Percentiles rank a stretch among this genome's conserved stretches.
Conservation (phyloP, 805 yeast genomes). For the Lachancea sp. region DNA sequence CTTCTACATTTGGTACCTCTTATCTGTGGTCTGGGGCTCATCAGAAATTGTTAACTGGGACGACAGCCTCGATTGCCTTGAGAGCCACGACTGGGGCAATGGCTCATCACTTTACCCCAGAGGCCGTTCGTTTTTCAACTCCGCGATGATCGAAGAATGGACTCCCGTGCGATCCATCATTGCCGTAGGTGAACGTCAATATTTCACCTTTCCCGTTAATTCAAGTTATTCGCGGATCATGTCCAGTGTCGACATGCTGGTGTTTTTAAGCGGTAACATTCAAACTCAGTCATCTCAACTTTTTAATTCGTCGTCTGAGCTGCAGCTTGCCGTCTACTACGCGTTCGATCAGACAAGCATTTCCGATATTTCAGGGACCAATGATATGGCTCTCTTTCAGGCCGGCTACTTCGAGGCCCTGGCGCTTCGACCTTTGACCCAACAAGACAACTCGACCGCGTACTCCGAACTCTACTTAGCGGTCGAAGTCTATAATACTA, state of each 20-base stretch:
- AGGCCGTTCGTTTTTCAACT: slow-evolving; percentile 11
- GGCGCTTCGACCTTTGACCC: slow-evolving; percentile 23
- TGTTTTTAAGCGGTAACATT: slow-evolving; percentile 34
- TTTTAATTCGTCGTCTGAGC: slow-evolving; percentile 8
- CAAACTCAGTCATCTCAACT: slow-evolving; percentile 25
- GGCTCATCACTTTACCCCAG: not conserved
- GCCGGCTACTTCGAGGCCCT: slow-evolving; percentile 29
- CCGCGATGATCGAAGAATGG: slow-evolving; percentile 32
- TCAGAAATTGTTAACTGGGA: not conserved
- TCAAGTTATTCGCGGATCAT: slow-evolving; percentile 13
- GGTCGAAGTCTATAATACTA: slow-evolving; percentile 21
- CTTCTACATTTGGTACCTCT: too few species aligned
- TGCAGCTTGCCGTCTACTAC: slow-evolving; percentile 20
- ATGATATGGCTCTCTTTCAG: slow-evolving; percentile 13
- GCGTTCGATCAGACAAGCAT: slow-evolving; percentile 25
- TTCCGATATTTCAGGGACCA: slow-evolving; percentile 13
- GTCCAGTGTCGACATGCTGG: slow-evolving; percentile 21
- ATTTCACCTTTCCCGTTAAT: slow-evolving; percentile 22
- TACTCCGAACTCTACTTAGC: slow-evolving; percentile 25
- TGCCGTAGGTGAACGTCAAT: slow-evolving; percentile 23
- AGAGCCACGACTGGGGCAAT: not conserved
- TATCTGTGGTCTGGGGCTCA: not conserved
- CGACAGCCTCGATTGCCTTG: too few species aligned
- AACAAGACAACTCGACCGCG: slow-evolving; percentile 13
- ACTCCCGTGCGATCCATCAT: slow-evolving; percentile 28